Conservation (phyloP, 225 moss, liverwort and hornwort species). For the Physcomitrium patens region DNA sequence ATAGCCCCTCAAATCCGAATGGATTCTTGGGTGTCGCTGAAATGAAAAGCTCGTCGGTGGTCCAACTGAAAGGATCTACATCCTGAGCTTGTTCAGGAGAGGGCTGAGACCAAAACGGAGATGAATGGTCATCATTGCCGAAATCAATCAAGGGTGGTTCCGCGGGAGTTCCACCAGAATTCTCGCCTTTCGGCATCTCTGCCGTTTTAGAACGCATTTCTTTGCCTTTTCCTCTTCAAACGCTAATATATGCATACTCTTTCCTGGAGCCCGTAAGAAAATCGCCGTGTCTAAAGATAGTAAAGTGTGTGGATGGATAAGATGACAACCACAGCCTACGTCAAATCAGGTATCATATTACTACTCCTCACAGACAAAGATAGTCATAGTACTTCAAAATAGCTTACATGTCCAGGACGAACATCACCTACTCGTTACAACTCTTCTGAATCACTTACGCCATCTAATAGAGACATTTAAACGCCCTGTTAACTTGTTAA, state of each 20-base stretch:
- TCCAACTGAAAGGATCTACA: conserved; percentile 64
- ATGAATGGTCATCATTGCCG: conserved; percentile 42
- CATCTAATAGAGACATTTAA: too few relatives aligned
- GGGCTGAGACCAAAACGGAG: conserved; percentile 14
- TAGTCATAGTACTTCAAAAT: conserved; percentile 1
- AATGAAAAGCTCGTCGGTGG: conserved; percentile 51
- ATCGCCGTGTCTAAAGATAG: background rate
- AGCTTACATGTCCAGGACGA: background rate
- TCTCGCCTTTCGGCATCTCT: conserved; percentile 39
- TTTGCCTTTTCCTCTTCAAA: conserved; percentile 11
- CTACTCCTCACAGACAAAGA: conserved; percentile 7
- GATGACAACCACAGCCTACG: conserved; percentile 8
- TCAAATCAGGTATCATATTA: conserved; percentile 24
- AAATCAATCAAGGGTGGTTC: conserved; percentile 59
- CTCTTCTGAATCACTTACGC: background rate
- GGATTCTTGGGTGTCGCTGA: conserved; percentile 51
- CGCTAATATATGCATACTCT: conserved; percentile 20
- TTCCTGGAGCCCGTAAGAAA: conserved; percentile 13
- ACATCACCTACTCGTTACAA: too few relatives aligned
- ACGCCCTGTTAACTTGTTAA: too few relatives aligned
- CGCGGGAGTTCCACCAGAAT: conserved; percentile 28
- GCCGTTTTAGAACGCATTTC: conserved; percentile 39
- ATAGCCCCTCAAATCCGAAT: conserved; percentile 42
- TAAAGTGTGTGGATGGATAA: background rate
- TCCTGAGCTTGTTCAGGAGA: conserved; percentile 28